Evolutionary conservation across 257 asterid genomes (phyloP), one percentile per base, ranked within the genome.

Genomic region (Jacaranda mimosifolia): DNA sequence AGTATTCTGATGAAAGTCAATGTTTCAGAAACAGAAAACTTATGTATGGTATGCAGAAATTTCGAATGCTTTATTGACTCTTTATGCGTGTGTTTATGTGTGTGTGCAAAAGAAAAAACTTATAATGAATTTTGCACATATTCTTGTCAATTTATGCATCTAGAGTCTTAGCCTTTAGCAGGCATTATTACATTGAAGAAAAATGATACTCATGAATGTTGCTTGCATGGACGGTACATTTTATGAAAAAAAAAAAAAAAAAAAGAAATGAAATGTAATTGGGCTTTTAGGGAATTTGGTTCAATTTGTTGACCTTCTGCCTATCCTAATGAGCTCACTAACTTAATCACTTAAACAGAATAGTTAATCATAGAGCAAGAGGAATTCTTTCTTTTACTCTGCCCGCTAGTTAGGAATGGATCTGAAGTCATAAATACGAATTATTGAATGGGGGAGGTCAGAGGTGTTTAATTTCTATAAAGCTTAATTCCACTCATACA

Each of bases 31-130:
- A 90, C 97, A 60, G 94, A 96, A 77, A 79, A 70, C 78, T 67
- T 96, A 76, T 96, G 99, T 65, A 87, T 91, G 99, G 99, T 96
- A 96, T 49, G 94, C 63, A 19, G 49, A 82, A 62, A 43, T 65
- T 64, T 80, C 45, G 75, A 18, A 13, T n/a, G 14, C 65, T 83
- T 40, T 74, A 26, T 72, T 26, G 2, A 19, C 72, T 32, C 68
- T 53, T 35, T 67, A 14, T 49, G 57, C 2, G 32, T 0, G 32
- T 2, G 32, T 53, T 35, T 67, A 14, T 49, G 57, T 26, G 32
- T 0, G 32, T 2, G 32, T 26, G 32, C 32, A 26, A 26, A 2
- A 45, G 11, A 18, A 67, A 67, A 32, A 13, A 48, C 48, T 21
- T 56, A 13, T 14, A 14, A 68, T 49, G 52, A 51, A 35, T 65